Evolutionary conservation across 2,329 filamentous ascomycete genomes (phyloP).

Genomic region (Trichoderma koningii): DNA sequence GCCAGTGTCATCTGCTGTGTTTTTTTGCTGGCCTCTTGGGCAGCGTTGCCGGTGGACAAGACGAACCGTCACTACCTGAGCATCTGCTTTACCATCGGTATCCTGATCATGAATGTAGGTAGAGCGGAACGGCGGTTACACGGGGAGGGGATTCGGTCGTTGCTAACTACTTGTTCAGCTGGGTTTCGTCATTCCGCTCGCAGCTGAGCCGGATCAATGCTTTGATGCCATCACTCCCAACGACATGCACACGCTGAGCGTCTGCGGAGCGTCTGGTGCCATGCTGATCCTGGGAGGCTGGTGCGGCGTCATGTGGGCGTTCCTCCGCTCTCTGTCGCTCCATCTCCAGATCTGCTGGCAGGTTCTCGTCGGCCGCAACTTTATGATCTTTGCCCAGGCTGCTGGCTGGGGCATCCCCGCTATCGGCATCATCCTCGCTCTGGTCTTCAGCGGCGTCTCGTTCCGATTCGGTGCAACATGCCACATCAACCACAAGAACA

Average conservation of each 20-base stretch:
- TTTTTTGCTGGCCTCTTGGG: constrained; percentile 79
- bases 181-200: constrained; percentile 87
- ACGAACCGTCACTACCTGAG: constrained; percentile 92
- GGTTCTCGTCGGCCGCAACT: constrained; percentile 79
- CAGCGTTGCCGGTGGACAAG: constrained; percentile 79
- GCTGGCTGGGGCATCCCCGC: constrained; percentile 83
- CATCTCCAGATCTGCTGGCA: constrained; percentile 99
- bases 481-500: constrained; percentile 89
- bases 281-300: constrained; percentile 86
- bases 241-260: constrained; percentile 78
- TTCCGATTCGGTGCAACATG: constrained; percentile 91
- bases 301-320: constrained; percentile 84
- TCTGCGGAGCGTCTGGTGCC: constrained; percentile 86
- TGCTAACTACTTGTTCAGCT: constrained; percentile 55
- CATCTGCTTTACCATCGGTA: constrained; percentile 76
- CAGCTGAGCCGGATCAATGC: constrained; percentile 76
- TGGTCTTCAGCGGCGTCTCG: constrained; percentile 86
- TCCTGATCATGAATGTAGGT: constrained; percentile 78
- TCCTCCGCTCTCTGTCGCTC: constrained; percentile 84
- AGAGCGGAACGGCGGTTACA: neutral
- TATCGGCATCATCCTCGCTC: constrained; percentile 71
- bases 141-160: neutral
- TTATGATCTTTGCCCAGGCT: constrained; percentile 82
- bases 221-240: constrained; percentile 89
- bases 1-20: constrained; percentile 69